Conservation (phyloP, 2,329 filamentous ascomycete species). For the Colletotrichum sp. region DNA sequence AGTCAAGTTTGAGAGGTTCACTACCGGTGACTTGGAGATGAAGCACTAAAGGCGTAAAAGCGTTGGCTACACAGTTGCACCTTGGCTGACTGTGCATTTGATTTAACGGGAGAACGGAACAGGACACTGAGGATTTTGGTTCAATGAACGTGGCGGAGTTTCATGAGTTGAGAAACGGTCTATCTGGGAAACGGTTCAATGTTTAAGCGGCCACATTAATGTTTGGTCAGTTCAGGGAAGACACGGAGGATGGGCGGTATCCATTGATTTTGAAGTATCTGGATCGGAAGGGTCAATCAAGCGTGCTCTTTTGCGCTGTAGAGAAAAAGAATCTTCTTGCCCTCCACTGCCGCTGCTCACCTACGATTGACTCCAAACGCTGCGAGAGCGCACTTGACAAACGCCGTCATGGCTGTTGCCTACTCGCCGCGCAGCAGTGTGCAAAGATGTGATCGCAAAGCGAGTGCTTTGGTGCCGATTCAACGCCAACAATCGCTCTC, state of each 20-base stretch:
- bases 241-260: background rate
- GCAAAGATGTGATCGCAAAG: background rate
- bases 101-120: background rate
- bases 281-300: background rate
- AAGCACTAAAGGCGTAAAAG: background rate
- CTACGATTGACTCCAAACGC: background rate
- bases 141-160: background rate
- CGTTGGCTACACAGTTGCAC: background rate
- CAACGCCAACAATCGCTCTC: background rate
- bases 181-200: background rate
- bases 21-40: slow-evolving; percentile 47
- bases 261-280: background rate
- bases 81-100: background rate
- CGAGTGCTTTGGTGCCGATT: background rate
- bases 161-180: background rate
- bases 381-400: background rate
- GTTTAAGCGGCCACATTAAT: background rate
- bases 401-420: background rate
- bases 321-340: background rate
- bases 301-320: background rate
- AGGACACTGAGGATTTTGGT: background rate
- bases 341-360: background rate
- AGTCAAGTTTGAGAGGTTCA: slow-evolving; percentile 52
- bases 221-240: background rate
- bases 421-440: background rate